Conservation (phyloP, 1,284 basidiomycete species). For the Trichosporon sp. region DNA sequence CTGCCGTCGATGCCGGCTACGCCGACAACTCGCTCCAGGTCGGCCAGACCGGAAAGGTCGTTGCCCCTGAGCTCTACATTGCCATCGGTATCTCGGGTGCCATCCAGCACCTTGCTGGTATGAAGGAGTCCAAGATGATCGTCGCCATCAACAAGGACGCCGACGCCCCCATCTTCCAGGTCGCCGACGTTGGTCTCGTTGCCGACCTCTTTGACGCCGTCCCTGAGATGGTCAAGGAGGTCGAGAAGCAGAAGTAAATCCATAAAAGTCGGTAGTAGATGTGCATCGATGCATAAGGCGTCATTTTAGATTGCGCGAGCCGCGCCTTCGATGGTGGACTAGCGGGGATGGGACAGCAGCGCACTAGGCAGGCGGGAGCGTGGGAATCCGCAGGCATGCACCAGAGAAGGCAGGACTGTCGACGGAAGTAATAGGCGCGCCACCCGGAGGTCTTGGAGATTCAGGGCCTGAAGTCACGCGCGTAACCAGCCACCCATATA, state of each 20-base stretch:
- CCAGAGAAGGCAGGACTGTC: background rate
- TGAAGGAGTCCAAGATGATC: conserved; percentile 99
- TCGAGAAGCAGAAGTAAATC: conserved; percentile 43
- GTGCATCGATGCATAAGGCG: conserved; percentile 6
- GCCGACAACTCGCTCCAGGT: conserved; percentile 98
- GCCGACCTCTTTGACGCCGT: conserved; percentile 85
- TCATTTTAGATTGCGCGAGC: background rate
- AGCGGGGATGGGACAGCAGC: background rate
- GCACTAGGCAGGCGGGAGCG: background rate
- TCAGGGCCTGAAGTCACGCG: conserved; percentile 1
- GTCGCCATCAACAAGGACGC: conserved; percentile 99
- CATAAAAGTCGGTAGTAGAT: conserved; percentile 5
- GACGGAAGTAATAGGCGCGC: background rate
- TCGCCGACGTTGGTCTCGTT: conserved; percentile 92
- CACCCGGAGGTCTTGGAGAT: background rate
- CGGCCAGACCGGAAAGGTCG: conserved; percentile 91
- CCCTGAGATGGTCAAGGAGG: conserved; percentile 78
- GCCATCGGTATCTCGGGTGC: conserved; percentile 97
- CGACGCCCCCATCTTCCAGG: conserved; percentile 98
- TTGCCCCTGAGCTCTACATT: conserved; percentile 71
- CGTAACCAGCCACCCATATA: background rate
- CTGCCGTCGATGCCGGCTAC: conserved; percentile 97
- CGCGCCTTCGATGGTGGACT: background rate
- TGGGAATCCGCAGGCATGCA: background rate
- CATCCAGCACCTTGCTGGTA: conserved; percentile 97